These are phyloP conservation scores for Moniliella sp. DNA, from an alignment of 1,284 basidiomycete genomes.

Conservation along the genomic window DNA sequence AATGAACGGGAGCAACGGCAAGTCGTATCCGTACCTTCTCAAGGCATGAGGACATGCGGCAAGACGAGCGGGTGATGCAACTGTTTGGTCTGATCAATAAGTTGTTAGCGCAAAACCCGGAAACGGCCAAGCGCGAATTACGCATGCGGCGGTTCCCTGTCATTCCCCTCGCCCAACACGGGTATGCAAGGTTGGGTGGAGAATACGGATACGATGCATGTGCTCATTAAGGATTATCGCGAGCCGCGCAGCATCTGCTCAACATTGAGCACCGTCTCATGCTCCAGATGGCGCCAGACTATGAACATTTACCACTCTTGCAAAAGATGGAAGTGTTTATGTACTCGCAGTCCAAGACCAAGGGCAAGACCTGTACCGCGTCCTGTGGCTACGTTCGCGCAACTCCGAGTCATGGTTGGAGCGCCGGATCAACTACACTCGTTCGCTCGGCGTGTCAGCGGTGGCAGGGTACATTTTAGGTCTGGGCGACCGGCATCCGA, in stretches of 20 bases:
- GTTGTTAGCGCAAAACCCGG: slow-evolving; percentile 69
- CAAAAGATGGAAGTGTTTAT: slow-evolving; percentile 99
- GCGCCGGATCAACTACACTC: slow-evolving; percentile 81
- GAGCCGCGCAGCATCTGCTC: slow-evolving; percentile 52
- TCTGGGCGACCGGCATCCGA: slow-evolving; percentile 91
- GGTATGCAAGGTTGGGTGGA: slow-evolving; percentile 88
- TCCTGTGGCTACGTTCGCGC: slow-evolving; percentile 81
- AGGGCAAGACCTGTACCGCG: slow-evolving; percentile 92
- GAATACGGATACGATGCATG: slow-evolving; percentile 89
- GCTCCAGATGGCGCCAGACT: slow-evolving; percentile 97
- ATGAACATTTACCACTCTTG: slow-evolving; percentile 74
- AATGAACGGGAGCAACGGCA: slow-evolving; percentile 72
- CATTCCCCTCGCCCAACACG: slow-evolving; percentile 84
- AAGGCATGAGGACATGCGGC: slow-evolving; percentile 96
- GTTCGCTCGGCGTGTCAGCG: slow-evolving; percentile 52
- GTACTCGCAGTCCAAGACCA: slow-evolving; percentile 97
- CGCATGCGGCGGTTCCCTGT: slow-evolving; percentile 84
- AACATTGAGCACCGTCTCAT: slow-evolving; percentile 97
- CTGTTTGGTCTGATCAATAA: slow-evolving; percentile 93
- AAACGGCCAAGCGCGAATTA: slow-evolving; percentile 83
- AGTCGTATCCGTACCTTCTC: slow-evolving; percentile 74
- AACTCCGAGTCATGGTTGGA: slow-evolving; percentile 97
- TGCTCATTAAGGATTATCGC: slow-evolving; percentile 56
- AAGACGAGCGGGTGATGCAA: slow-evolving; percentile 98
- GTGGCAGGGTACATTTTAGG: slow-evolving; percentile 60